Conservation (phyloP, 192 early-diverging fungal species). For the Thoreauomyces humboldtii region DNA sequence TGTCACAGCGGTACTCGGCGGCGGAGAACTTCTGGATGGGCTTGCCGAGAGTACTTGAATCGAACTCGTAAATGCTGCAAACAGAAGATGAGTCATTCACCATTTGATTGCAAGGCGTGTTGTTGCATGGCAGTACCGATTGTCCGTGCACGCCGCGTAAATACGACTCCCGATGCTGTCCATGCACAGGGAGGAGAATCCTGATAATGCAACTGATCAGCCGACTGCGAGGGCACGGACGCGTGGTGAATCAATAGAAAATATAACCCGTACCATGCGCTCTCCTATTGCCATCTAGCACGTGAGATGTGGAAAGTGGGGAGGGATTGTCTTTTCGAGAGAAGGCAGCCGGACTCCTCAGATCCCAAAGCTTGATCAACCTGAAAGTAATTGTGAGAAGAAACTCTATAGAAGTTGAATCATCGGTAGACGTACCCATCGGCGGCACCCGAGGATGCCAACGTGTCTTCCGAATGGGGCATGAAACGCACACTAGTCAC, state of each 20-base stretch:
- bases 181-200: slow-evolving; percentile 66
- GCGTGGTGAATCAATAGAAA: neutral
- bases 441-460: slow-evolving; percentile 60
- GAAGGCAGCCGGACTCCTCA: slow-evolving; percentile 50
- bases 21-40: slow-evolving; percentile 57
- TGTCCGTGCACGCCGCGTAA: slow-evolving; percentile 72
- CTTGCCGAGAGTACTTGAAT: slow-evolving; percentile 43
- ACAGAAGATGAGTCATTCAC: neutral
- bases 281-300: slow-evolving; percentile 11
- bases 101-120: neutral
- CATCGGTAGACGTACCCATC: slow-evolving; percentile 55
- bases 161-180: slow-evolving; percentile 62
- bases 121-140: slow-evolving; percentile 35
- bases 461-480: slow-evolving; percentile 38
- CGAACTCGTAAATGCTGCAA: slow-evolving; percentile 69
- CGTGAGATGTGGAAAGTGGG: slow-evolving; percentile 33
- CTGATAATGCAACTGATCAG: too few species aligned
- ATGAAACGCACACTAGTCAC: slow-evolving; percentile 60
- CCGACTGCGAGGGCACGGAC: neutral
- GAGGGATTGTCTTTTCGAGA: slow-evolving; percentile 40
- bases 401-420: neutral
- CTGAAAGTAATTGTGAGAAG: slow-evolving; percentile 38
- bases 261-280: neutral
- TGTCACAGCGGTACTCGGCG: slow-evolving; percentile 53
- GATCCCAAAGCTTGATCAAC: slow-evolving; percentile 80